Base-by-base conservation (phyloP, 2,329 filamentous ascomycete genomes). In the Ceratocystis colombiana region DNA sequence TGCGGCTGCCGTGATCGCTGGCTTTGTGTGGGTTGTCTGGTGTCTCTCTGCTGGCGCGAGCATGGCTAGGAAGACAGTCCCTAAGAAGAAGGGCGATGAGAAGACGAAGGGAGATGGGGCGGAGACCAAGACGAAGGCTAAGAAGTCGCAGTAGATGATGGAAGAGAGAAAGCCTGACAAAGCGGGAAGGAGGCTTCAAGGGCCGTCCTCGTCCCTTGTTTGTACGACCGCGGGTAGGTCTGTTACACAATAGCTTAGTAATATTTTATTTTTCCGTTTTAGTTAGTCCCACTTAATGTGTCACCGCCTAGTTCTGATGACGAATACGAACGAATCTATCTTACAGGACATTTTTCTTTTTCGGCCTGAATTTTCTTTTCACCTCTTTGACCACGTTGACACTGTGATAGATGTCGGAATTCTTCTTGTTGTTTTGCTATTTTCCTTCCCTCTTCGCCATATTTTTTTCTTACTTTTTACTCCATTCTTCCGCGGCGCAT, bases 11-110 rank as follows among this genome's bases (percentile, higher is more conserved):
- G 82, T 91, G 12, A 68, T 79, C 1, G 70, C 86, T 48, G 88
- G 88, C 0, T 88, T 89, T 72, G 72, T 79, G n/a, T 91, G 87
- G 85, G 79, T 90, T 20, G 71, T 86, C 17, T 86, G 82, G 80
- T 86, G 82, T 72, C 74, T 89, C 53, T 72, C 74, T 17, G 72
- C 70, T 5, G 76, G 25, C 75, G 75, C 37, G 45, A 68, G 45
- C 50, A 22, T 45, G 25, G 57, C 25, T 15, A 66, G 61, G 33
- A 63, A n/a, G 64, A 57, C 53, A 0, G 53, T 7, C 25, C 1
- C 53, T 4, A 57, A 59, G 62, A 64, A 20, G 46, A 73, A 72
- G 69, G 72, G 73, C 69, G 68, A 37, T 17, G 25, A 2, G 41
- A 28, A 28, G n/a, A 48, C 5, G 8, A 62, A 61, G 25, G 41